Percentiles rank a stretch among this genome's conserved stretches.
These are phyloP conservation scores for Wickerhamomyces alni DNA, from an alignment of 805 yeast species.

Conservation along the genomic window DNA sequence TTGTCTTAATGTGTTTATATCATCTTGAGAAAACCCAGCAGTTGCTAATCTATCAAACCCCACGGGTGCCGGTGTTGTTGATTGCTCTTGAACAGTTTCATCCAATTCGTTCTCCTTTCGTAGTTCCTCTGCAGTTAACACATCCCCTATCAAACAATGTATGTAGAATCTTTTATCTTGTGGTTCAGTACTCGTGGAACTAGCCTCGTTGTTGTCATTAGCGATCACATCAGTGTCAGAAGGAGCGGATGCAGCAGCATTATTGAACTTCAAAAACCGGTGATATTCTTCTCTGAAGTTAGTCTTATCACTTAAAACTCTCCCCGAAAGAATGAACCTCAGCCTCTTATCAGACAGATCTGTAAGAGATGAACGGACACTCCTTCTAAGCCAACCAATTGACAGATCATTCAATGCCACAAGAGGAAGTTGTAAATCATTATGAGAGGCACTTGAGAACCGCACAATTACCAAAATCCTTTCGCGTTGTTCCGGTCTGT, in stretches of 20 bases:
- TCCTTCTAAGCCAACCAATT: constrained; percentile 33
- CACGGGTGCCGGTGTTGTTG: constrained; percentile 61
- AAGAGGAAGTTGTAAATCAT: constrained; percentile 35
- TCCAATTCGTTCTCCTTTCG: constrained; percentile 56
- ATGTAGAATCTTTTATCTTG: constrained; percentile 43
- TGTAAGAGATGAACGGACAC: constrained; percentile 30
- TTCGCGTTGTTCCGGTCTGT: not conserved
- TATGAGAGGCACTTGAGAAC: constrained; percentile 37
- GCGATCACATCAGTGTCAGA: not conserved
- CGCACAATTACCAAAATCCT: constrained; percentile 28
- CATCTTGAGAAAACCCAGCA: constrained; percentile 80
- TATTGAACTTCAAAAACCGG: constrained; percentile 20
- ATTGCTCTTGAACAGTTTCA: constrained; percentile 38
- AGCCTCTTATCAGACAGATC: constrained; percentile 39
- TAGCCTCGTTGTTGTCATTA: not conserved
- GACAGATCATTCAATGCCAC: constrained; percentile 28
- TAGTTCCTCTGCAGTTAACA: constrained; percentile 47
- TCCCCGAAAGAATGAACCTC: constrained; percentile 64
- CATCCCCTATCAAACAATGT: constrained; percentile 77
- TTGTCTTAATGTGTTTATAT: constrained; percentile 60
- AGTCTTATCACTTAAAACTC: constrained; percentile 51
- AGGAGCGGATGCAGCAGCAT: not conserved
- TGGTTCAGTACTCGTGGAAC: not conserved
- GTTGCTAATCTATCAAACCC: constrained; percentile 82
- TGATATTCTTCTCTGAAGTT: constrained; percentile 47